phyloP scores from a whole-genome alignment of 2,329 filamentous ascomycete species.

The Bipolaris gigantea region DNA sequence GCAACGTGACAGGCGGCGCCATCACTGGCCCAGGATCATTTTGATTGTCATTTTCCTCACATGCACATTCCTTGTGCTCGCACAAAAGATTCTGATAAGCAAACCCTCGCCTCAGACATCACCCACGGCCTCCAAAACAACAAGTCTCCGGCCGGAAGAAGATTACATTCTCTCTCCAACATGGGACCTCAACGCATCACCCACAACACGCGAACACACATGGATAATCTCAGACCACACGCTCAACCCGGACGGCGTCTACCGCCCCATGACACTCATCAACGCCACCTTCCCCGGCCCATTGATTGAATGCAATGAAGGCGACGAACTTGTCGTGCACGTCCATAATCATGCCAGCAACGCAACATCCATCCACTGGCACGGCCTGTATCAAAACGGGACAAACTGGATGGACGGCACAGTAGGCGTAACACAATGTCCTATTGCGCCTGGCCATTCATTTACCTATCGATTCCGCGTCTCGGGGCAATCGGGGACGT shows the following conservation, averaged over 20 bases:
- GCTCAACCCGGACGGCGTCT: slow-evolving; percentile 60
- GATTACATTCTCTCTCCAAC: slow-evolving; percentile 56
- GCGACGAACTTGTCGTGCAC: slow-evolving; percentile 68
- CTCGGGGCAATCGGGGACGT: slow-evolving; percentile 43
- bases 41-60: slow-evolving; percentile 15
- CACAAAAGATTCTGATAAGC: background rate
- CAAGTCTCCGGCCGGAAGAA: slow-evolving; percentile 27
- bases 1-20: background rate
- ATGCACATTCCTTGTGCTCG: slow-evolving; percentile 10
- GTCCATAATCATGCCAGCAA: slow-evolving; percentile 59
- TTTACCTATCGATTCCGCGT: slow-evolving; percentile 40
- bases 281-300: slow-evolving; percentile 47
- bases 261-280: slow-evolving; percentile 47
- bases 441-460: slow-evolving; percentile 57
- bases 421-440: slow-evolving; percentile 53
- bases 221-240: slow-evolving; percentile 63
- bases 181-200: slow-evolving; percentile 59
- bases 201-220: slow-evolving; percentile 58
- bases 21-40: slow-evolving; percentile 16
- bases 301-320: slow-evolving; percentile 54
- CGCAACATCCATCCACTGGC: slow-evolving; percentile 65
- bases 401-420: slow-evolving; percentile 59
- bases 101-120: background rate
- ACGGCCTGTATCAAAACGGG: slow-evolving; percentile 59
- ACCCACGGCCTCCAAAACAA: background rate